A percentile compares a stretch with the other conserved stretches of the same genome.
Conservation (phyloP, 2,329 filamentous ascomycete species). For the Colletotrichum sojae region DNA sequence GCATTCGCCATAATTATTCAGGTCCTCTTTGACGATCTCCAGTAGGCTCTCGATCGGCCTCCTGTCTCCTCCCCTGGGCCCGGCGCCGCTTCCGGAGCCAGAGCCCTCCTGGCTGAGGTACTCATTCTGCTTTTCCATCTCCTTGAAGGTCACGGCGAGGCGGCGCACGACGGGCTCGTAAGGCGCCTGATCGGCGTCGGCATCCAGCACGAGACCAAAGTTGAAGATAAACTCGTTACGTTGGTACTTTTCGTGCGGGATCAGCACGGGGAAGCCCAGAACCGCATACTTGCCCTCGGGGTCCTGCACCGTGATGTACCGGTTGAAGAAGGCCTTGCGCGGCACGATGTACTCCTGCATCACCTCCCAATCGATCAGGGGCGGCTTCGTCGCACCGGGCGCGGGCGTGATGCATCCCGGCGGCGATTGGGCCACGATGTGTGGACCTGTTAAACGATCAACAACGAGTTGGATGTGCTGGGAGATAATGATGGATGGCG, state of each 20-base stretch:
- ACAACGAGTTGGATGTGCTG: background rate
- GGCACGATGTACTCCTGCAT: conserved; percentile 95
- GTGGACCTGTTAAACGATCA: conserved; percentile 62
- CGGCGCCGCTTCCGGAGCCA: conserved; percentile 43
- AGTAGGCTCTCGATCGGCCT: conserved; percentile 86
- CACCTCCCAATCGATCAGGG: conserved; percentile 87
- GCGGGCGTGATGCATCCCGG: conserved; percentile 72
- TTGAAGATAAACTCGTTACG: conserved; percentile 99
- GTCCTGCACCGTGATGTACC: conserved; percentile 85
- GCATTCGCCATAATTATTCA: conserved; percentile 98
- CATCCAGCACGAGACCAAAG: conserved; percentile 86
- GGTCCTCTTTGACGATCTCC: conserved; percentile 84
- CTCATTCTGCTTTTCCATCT: conserved; percentile 91
- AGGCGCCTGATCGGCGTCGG: conserved; percentile 77
- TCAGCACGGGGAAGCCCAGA: conserved; percentile 90
- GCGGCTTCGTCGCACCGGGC: conserved; percentile 61
- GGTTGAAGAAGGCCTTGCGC: conserved; percentile 94
- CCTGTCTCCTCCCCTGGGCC: conserved; percentile 51
- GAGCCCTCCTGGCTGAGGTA: conserved; percentile 78
- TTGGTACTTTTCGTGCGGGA: conserved; percentile 85
- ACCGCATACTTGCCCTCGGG: conserved; percentile 80
- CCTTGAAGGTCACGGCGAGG: conserved; percentile 86
- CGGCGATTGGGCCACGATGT: conserved; percentile 74
- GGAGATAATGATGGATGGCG: conserved; percentile 5
- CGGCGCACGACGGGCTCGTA: conserved; percentile 90